Conservation (phyloP, 2,329 filamentous ascomycete genomes). For the Talaromyces sp. region DNA sequence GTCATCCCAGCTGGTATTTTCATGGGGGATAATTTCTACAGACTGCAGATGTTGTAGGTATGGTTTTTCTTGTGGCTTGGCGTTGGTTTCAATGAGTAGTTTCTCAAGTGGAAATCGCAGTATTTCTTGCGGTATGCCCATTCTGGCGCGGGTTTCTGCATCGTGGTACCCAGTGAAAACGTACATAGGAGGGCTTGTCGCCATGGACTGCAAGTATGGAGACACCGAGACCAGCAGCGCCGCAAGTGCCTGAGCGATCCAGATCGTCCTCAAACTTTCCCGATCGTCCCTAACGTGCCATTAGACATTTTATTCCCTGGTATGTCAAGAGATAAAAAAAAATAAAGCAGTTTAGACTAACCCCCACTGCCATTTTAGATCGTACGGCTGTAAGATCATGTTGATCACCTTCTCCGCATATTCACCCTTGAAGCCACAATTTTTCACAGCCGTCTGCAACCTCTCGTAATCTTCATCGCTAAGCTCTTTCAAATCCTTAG, state of each 20-base stretch:
- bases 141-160: not conserved
- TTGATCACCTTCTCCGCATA: conserved; percentile 16
- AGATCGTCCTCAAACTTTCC: not conserved
- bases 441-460: conserved; percentile 15
- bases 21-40: conserved; percentile 15
- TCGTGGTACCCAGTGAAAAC: not conserved
- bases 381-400: conserved; percentile 18
- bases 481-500: conserved; percentile 10
- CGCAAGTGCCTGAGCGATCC: conserved; percentile 19
- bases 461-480: conserved; percentile 15
- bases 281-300: not conserved
- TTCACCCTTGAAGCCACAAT: conserved; percentile 13
- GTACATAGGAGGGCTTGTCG: conserved; percentile 9
- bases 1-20: not conserved
- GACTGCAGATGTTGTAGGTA: conserved; percentile 17
- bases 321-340: not conserved
- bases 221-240: conserved; percentile 21
- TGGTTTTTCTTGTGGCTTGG: not conserved
- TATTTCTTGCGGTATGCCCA: not conserved
- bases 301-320: not conserved
- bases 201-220: conserved; percentile 18
- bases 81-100: conserved; percentile 13
- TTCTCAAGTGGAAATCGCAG: conserved; percentile 16
- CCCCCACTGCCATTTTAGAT: not conserved
- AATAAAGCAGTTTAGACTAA: conserved; percentile 1